A percentile compares a stretch with the other conserved stretches of the same genome.
These are phyloP conservation scores for Cichorium intybus DNA, from an alignment of 140 eudicot species.

Conservation along the genomic window DNA sequence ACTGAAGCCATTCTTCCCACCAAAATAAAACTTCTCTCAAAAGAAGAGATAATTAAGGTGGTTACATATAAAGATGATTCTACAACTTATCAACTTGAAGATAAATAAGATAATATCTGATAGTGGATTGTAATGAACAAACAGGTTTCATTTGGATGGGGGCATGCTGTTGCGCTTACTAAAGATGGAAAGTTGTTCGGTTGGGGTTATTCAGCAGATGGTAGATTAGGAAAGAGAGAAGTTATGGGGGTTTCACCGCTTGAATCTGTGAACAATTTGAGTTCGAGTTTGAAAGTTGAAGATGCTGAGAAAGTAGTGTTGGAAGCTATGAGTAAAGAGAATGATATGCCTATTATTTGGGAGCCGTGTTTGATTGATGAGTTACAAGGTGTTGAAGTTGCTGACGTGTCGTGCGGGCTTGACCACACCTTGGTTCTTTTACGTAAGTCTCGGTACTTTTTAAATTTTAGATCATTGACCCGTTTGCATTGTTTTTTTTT, in stretches of 20 bases:
- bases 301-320: conserved; percentile 61
- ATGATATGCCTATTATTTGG: conserved; percentile 90
- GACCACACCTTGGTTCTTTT: conserved; percentile 82
- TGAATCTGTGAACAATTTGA: conserved; percentile 40
- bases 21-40: conserved; percentile 61
- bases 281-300: conserved; percentile 39
- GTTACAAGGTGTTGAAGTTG: conserved; percentile 46
- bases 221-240: conserved; percentile 77
- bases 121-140: conserved; percentile 32
- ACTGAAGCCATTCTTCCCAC: conserved; percentile 65
- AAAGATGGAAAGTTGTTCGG: conserved; percentile 80
- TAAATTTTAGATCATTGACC: too few species aligned
- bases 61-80: conserved; percentile 39
- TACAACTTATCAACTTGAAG: background rate
- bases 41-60: conserved; percentile 91
- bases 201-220: conserved; percentile 98
- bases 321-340: conserved; percentile 88
- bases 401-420: conserved; percentile 80
- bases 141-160: conserved; percentile 97
- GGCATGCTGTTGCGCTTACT: conserved; percentile 87
- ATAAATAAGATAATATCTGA: background rate
- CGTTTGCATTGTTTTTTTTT: background rate
- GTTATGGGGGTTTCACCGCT: conserved; percentile 50
- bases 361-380: conserved; percentile 77
- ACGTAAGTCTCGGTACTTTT: conserved; percentile 38